Conservation (phyloP, 768 basidiomycete species). For the Bullera alba region DNA sequence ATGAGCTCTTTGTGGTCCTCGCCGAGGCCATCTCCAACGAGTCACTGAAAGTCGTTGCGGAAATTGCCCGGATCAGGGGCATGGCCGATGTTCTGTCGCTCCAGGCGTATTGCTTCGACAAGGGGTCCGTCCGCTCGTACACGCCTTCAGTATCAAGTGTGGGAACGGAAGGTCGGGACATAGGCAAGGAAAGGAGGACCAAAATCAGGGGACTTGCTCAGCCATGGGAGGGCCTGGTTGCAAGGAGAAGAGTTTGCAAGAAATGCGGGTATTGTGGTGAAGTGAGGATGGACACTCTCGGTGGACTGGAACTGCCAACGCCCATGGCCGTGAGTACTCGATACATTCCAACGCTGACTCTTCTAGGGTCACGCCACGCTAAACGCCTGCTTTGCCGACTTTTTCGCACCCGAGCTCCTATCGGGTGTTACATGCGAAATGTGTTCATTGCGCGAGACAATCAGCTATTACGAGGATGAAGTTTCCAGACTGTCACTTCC, state of each 20-base stretch:
- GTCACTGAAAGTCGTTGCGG: conserved; percentile 62
- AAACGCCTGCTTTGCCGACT: conserved; percentile 78
- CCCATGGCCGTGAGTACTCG: conserved; percentile 30
- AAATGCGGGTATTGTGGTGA: conserved; percentile 89
- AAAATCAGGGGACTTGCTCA: conserved; percentile 30
- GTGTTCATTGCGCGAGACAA: conserved; percentile 78
- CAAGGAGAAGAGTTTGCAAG: conserved; percentile 78
- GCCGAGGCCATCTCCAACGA: conserved; percentile 86
- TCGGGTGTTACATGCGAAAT: conserved; percentile 88
- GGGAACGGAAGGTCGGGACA: conserved; percentile 6
- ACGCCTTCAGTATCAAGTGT: not conserved
- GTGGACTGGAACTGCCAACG: conserved; percentile 41
- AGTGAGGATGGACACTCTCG: conserved; percentile 64
- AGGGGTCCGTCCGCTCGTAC: not conserved
- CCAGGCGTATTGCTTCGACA: conserved; percentile 18
- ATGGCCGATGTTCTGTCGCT: conserved; percentile 51
- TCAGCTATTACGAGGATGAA: conserved; percentile 57
- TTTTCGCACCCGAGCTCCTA: conserved; percentile 78
- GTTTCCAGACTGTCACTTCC: conserved; percentile 54
- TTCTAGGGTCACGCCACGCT: conserved; percentile 50
- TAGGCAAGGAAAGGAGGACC: conserved; percentile 9
- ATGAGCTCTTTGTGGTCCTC: conserved; percentile 91
- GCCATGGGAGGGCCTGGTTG: conserved; percentile 69
- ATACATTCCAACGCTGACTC: conserved; percentile 1
- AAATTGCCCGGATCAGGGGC: conserved; percentile 64